phyloP scores from a whole-genome alignment of 495 filamentous ascomycete genomes.

The Hyphodiscus hymeniophilus region DNA sequence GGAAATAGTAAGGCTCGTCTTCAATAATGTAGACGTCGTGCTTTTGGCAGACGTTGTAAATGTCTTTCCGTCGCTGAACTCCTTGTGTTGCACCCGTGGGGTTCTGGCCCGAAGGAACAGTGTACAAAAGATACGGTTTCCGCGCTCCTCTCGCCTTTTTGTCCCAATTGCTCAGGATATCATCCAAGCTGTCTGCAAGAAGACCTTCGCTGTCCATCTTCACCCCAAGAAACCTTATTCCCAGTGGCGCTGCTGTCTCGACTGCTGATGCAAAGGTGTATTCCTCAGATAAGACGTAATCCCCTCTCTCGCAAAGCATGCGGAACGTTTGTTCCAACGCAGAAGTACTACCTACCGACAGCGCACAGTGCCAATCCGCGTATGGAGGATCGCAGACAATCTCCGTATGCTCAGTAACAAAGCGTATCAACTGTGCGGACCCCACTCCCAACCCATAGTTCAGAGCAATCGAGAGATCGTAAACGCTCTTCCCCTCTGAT shows the following conservation, averaged over 20 bases:
- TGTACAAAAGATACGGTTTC: conserved; percentile 76
- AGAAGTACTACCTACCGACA: conserved; percentile 72
- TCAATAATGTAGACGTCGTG: conserved; percentile 86
- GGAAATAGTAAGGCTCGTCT: conserved; percentile 95
- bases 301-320: conserved; percentile 65
- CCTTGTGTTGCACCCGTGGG: conserved; percentile 83
- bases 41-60: conserved; percentile 71
- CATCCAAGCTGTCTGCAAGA: conserved; percentile 38
- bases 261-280: conserved; percentile 79
- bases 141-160: conserved; percentile 39
- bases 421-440: conserved; percentile 77
- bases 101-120: conserved; percentile 82
- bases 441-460: conserved; percentile 89
- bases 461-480: conserved; percentile 33
- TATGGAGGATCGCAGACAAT: conserved; percentile 69
- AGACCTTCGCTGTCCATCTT: conserved; percentile 74
- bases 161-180: conserved; percentile 22
- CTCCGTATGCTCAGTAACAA: conserved; percentile 89
- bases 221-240: conserved; percentile 63
- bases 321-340: conserved; percentile 69
- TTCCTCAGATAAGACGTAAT: conserved; percentile 73
- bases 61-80: conserved; percentile 49
- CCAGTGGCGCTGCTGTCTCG: conserved; percentile 73
- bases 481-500: conserved; percentile 51
- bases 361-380: conserved; percentile 69